Base-by-base conservation (phyloP, 2,329 filamentous ascomycete genomes). In the Penicillium verrucosum region DNA sequence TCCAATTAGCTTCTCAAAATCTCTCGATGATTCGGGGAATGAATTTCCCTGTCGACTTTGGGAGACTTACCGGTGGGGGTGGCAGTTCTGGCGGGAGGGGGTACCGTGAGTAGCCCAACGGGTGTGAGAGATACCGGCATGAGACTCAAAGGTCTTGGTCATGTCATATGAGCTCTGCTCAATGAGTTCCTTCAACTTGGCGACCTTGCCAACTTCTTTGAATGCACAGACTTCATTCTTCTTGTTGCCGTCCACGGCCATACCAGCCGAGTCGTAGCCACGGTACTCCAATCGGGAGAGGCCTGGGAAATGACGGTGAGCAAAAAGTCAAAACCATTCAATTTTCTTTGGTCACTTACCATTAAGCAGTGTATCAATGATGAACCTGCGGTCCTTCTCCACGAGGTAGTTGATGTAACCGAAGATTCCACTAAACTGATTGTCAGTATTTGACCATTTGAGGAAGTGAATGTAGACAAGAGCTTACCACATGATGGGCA, bases 141-240 rank as follows among this genome's bases (percentile, higher is more conserved):
- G 94, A 73, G 92, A 97, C 79, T 97, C 94, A 76, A 97, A 97
- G 73, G 92, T 84, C 84, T 96, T 96, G 77, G 85, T 89, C 68
- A 92, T 82, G 78, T 99, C 90, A 78, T 92, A 84, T 71, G 91
- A 85, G 74, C 86, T 82, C 75, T 90, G 86, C 55, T 89, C 90
- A 70, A 97, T 93, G 77, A 97, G 88, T 80, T 92, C 82, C 85
- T 90, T 95, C 75, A 99, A 84, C 81, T 96, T 96, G 76, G 88
- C 91, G 61, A 99, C 94, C 86, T 99, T 99, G 82, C 94, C 94
- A 62, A 99, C 94, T 82, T 97, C 94, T 84, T 99, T 99, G 85
- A 92, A 97, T 62, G 94, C 92, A 65, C 90, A 85, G 66, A 97
- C 92, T 80, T 97, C 91, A 71, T 96, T 96, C 84, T 94, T 96